These are phyloP conservation scores for Globisporangium ultimum DNA, from an alignment of 352 stramenopile genomes.

Conservation along the genomic window DNA sequence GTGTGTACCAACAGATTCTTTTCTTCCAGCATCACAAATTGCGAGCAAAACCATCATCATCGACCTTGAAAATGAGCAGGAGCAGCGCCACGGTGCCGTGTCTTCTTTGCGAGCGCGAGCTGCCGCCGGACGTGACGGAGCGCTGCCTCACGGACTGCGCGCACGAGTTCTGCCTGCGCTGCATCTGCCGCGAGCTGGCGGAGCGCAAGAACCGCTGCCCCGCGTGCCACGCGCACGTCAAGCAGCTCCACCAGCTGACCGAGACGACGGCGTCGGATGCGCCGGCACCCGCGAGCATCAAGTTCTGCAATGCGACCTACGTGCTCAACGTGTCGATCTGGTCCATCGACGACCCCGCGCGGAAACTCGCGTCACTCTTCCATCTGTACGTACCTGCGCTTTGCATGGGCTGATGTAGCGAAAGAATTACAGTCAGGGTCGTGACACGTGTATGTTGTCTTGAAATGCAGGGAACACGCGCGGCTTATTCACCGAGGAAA, in stretches of 20 bases:
- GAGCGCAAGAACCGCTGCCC: slow-evolving; percentile 66
- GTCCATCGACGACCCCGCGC: slow-evolving; percentile 64
- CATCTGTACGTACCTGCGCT: slow-evolving; percentile 43
- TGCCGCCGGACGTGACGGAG: slow-evolving; percentile 28
- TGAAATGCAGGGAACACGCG: slow-evolving; percentile 50
- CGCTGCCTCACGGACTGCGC: slow-evolving; percentile 75
- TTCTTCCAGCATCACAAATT: too few species aligned
- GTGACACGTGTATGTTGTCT: background rate
- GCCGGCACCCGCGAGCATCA: slow-evolving; percentile 50
- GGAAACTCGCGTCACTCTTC: slow-evolving; percentile 62
- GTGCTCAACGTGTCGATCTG: slow-evolving; percentile 78
- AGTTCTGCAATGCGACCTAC: slow-evolving; percentile 82
- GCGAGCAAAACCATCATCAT: too few species aligned
- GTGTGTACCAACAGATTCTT: too few species aligned
- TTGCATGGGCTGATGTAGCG: background rate
- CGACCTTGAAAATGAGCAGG: background rate
- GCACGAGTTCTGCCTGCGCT: slow-evolving; percentile 79
- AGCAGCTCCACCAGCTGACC: slow-evolving; percentile 55
- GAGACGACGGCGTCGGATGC: slow-evolving; percentile 5
- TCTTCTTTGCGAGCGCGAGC: slow-evolving; percentile 46
- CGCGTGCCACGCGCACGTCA: slow-evolving; percentile 52
- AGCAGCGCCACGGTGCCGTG: slow-evolving; percentile 26
- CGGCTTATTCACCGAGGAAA: slow-evolving; percentile 77
- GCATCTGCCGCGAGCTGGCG: slow-evolving; percentile 50
- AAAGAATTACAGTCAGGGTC: background rate